phyloP scores from a whole-genome alignment of 2,329 filamentous ascomycete species.

The Chalaropsis ovoidea region DNA sequence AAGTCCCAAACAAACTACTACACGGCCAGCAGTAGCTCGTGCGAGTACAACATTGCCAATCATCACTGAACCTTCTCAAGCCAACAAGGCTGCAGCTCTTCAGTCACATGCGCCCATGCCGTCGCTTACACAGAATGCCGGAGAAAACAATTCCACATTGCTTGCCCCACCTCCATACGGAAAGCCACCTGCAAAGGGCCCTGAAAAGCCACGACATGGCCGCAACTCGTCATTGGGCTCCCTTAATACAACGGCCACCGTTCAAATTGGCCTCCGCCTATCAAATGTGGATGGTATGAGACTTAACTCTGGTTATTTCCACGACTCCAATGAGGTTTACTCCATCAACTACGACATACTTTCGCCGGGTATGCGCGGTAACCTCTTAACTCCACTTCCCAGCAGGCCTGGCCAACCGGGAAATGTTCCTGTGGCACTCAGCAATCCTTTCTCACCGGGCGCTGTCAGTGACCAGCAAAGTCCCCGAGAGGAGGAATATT shows the following conservation, averaged over 20 bases:
- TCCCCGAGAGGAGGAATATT: conserved; percentile 14
- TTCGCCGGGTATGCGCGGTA: conserved; percentile 16
- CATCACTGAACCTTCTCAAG: background rate
- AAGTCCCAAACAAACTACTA: background rate
- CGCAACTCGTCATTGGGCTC: conserved; percentile 45
- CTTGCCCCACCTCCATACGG: conserved; percentile 20
- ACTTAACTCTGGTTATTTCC: conserved; percentile 31
- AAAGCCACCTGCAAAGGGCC: background rate
- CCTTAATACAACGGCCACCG: conserved; percentile 54
- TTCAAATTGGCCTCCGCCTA: conserved; percentile 60
- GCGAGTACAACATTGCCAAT: background rate
- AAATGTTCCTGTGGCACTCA: background rate
- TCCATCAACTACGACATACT: conserved; percentile 31
- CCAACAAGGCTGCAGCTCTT: background rate
- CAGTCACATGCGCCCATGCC: background rate
- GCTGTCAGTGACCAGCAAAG: background rate
- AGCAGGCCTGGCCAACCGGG: conserved; percentile 31
- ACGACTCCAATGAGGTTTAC: conserved; percentile 34
- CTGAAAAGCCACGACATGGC: conserved; percentile 35
- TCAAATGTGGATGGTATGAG: conserved; percentile 48
- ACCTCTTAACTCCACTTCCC: background rate
- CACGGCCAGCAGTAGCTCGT: background rate
- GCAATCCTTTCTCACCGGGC: conserved; percentile 2
- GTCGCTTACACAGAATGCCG: background rate
- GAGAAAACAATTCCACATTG: background rate